A percentile compares a stretch with the other conserved stretches of the same genome.
Evolutionary conservation across 2,329 filamentous ascomycete genomes (phyloP).

Genomic region (Botryosphaeria dothidea): DNA sequence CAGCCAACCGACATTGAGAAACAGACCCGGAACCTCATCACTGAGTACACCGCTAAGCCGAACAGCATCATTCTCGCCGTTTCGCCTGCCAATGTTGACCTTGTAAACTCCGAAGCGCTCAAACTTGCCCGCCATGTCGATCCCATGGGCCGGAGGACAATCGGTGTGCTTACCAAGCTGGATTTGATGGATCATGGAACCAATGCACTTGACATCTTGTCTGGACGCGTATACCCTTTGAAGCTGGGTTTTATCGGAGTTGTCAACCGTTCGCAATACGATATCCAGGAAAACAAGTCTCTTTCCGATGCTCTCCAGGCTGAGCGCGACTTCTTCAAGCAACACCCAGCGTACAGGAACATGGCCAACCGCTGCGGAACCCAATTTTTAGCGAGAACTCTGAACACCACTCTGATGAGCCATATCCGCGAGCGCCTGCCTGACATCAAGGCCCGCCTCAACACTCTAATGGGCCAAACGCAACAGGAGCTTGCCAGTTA

Average conservation of each 20-base stretch:
- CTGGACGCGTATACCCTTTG: slow-evolving; percentile 90
- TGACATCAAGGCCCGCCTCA: slow-evolving; percentile 96
- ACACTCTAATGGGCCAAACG: slow-evolving; percentile 99
- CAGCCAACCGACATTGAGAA: slow-evolving; percentile 98
- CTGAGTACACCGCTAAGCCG: slow-evolving; percentile 97
- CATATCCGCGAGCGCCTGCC: slow-evolving; percentile 95
- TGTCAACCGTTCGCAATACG: slow-evolving; percentile 96
- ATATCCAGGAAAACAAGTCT: slow-evolving; percentile 95
- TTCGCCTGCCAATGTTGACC: slow-evolving; percentile 94
- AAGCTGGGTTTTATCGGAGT: slow-evolving; percentile 98
- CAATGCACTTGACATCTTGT: slow-evolving; percentile 96
- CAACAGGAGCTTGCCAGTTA: slow-evolving; percentile 98
- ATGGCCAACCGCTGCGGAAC: slow-evolving; percentile 93
- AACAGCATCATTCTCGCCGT: slow-evolving; percentile 98
- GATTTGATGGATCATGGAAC: slow-evolving; percentile 99
- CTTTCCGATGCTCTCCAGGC: slow-evolving; percentile 81
- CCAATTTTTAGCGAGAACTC: slow-evolving; percentile 87
- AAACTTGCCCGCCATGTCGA: slow-evolving; percentile 98
- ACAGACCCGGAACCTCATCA: slow-evolving; percentile 93
- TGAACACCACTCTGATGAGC: slow-evolving; percentile 92
- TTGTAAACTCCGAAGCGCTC: slow-evolving; percentile 96
- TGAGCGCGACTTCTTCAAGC: slow-evolving; percentile 93
- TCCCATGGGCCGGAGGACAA: slow-evolving; percentile 88
- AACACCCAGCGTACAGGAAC: slow-evolving; percentile 95
- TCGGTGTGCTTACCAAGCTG: slow-evolving; percentile 94